phyloP scores from a whole-genome alignment of 2,329 filamentous ascomycete genomes.

The Leptographium lundbergii region DNA sequence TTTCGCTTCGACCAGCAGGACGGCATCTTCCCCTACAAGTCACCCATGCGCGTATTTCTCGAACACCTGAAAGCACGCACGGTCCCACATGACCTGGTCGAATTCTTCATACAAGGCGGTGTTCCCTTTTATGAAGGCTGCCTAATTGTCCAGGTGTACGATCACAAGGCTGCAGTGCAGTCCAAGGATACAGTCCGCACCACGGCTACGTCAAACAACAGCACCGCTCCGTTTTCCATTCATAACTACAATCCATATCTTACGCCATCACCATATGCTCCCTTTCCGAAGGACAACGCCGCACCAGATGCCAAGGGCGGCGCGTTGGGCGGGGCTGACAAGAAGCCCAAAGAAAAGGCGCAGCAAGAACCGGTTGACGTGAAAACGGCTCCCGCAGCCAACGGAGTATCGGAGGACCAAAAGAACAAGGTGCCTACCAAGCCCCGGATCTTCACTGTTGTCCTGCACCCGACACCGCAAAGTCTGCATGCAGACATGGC shows the following conservation, averaged over 20 bases:
- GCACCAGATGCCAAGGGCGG: slow-evolving; percentile 9
- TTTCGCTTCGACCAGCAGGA: slow-evolving; percentile 93
- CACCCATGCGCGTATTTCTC: slow-evolving; percentile 72
- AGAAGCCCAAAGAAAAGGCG: slow-evolving; percentile 18
- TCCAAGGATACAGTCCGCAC: slow-evolving; percentile 45
- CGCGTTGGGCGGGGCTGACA: slow-evolving; percentile 17
- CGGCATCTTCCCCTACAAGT: slow-evolving; percentile 82
- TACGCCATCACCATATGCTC: slow-evolving; percentile 75
- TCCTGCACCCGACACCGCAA: slow-evolving; percentile 72
- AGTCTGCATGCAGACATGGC: slow-evolving; percentile 61
- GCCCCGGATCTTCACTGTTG: slow-evolving; percentile 59
- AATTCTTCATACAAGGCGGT: slow-evolving; percentile 57
- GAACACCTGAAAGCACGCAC: slow-evolving; percentile 67
- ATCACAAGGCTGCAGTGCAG: slow-evolving; percentile 57
- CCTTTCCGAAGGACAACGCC: slow-evolving; percentile 50
- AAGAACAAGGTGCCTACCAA: slow-evolving; percentile 37
- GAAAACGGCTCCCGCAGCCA: slow-evolving; percentile 41
- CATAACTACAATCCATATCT: slow-evolving; percentile 87
- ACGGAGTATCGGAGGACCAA: slow-evolving; percentile 30
- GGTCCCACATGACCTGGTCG: slow-evolving; percentile 78
- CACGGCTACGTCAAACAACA: slow-evolving; percentile 44
- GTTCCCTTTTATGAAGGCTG: slow-evolving; percentile 89
- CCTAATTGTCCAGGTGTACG: slow-evolving; percentile 86
- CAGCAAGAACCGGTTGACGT: slow-evolving; percentile 26
- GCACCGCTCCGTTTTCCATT: slow-evolving; percentile 63